A percentile compares a stretch with the other conserved stretches of the same genome.
These are phyloP conservation scores for Metschnikowia baotianmanensis DNA, from an alignment of 805 yeast species.

Conservation along the genomic window DNA sequence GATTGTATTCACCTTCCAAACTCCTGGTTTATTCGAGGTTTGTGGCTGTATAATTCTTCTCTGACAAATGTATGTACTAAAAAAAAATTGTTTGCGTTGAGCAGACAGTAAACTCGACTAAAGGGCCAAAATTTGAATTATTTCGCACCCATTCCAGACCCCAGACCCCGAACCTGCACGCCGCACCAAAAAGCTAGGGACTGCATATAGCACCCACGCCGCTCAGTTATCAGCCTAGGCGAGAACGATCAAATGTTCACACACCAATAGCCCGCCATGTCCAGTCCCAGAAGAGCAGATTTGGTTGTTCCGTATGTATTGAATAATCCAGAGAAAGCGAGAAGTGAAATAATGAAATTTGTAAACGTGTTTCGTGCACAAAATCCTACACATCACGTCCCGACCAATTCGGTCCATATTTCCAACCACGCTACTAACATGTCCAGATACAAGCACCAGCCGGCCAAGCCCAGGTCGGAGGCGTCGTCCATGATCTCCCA, in stretches of 20 bases:
- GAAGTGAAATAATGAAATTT: background rate
- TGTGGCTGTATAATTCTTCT: no score
- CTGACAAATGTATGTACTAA: no score
- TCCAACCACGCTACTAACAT: conserved; percentile 8
- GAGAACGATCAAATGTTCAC: background rate
- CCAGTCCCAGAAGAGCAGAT: conserved; percentile 17
- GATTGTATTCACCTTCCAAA: no score
- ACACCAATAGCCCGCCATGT: conserved; percentile 6
- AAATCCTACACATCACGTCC: background rate
- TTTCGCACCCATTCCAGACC: no score
- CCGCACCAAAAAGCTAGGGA: no score
- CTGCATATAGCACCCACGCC: no score
- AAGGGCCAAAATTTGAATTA: no score
- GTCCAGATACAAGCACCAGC: conserved; percentile 45
- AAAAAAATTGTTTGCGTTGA: no score
- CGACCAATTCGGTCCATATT: background rate
- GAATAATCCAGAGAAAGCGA: background rate
- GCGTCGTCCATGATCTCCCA: conserved; percentile 49
- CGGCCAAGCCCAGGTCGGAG: conserved; percentile 47
- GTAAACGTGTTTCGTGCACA: background rate
- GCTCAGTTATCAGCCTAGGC: background rate
- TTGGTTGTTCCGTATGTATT: conserved; percentile 19
- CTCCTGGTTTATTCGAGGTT: no score
- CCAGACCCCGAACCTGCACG: no score
- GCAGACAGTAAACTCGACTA: no score